Base-by-base conservation (phyloP, 768 basidiomycete species). In the Termitomyces sp. region DNA sequence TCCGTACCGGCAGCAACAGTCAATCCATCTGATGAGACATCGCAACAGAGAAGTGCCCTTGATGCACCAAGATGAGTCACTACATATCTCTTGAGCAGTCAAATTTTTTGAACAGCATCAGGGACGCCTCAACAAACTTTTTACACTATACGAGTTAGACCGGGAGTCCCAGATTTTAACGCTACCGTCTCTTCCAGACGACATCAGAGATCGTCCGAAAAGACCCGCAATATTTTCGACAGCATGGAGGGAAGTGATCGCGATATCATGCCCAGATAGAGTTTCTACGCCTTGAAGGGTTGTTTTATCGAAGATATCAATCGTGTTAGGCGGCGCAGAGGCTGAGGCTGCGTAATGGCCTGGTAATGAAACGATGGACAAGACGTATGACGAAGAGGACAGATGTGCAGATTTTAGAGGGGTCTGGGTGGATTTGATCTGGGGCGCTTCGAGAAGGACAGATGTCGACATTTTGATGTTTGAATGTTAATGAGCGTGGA, bases 1-100 rank as follows among this genome's bases (percentile, higher is more conserved):
- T 90, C 92, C 0, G 92, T 89, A 16, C 94, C 94, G 12, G 86
- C 92, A 20, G 86, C 92, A 24, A 96, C 80, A 2, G 86, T 83
- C 61, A 79, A 69, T 4, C 90, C 90, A 63, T 91, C 85, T 1
- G 73, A 64, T 2, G 90, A 87, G 5, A 87, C 79, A 67, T 90
- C 91, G 60, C 83, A 89, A 33, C 80, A 88, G 3, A 92, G 76
- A 9, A 91, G 66, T 5, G 77, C 72, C 18, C 72, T 72, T 18
- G 64, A 60, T 67, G 72, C 71, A 24, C 80, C 78, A 18, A 77
- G 66, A 55, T 75, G 70, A 26, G 74, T 77, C 79, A 87, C 85
- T 86, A 58, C 41, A 64, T 51, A 55, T 65, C 39, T 66, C 64
- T 73, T 77, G 67, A 79, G 76, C 70, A 61, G 74, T 75, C 66